phyloP scores from a whole-genome alignment of 1,284 basidiomycete species.

The Stereum hirsutum region DNA sequence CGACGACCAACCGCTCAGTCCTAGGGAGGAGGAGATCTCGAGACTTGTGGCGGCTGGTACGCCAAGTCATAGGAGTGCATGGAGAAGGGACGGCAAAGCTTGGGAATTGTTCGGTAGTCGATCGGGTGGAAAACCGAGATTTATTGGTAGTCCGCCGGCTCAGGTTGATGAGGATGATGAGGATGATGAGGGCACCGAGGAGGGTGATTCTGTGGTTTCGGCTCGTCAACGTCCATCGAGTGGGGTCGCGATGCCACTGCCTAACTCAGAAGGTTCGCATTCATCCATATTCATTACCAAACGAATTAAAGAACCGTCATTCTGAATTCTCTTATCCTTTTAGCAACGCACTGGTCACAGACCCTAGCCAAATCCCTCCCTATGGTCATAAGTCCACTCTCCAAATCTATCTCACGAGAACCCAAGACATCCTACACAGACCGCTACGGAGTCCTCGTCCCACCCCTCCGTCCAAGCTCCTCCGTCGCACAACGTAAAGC shows the following conservation, averaged over 20 bases:
- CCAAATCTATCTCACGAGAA: constrained; percentile 43
- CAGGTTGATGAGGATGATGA: constrained; percentile 12
- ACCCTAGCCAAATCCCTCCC: constrained; percentile 1
- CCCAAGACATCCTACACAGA: constrained; percentile 30
- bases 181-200: constrained; percentile 31
- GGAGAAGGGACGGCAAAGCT: constrained; percentile 53
- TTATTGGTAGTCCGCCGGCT: not conserved
- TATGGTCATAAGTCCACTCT: not conserved
- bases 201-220: too few species aligned
- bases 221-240: constrained; percentile 15
- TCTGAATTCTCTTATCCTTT: too few species aligned
- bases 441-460: not conserved
- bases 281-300: too few species aligned
- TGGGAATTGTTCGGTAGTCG: constrained; percentile 54
- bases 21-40: constrained; percentile 45
- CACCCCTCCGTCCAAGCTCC: constrained; percentile 17
- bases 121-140: constrained; percentile 20
- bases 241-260: not conserved
- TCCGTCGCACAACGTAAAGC: constrained; percentile 45
- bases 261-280: not conserved
- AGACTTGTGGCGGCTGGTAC: constrained; percentile 56
- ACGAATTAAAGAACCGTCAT: too few species aligned
- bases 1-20: constrained; percentile 18
- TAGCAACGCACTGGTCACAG: not conserved
- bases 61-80: constrained; percentile 62